Percentiles rank a stretch among this genome's conserved stretches.
Conservation (phyloP, 2,329 filamentous ascomycete genomes). For the Davidsoniella virescens region DNA sequence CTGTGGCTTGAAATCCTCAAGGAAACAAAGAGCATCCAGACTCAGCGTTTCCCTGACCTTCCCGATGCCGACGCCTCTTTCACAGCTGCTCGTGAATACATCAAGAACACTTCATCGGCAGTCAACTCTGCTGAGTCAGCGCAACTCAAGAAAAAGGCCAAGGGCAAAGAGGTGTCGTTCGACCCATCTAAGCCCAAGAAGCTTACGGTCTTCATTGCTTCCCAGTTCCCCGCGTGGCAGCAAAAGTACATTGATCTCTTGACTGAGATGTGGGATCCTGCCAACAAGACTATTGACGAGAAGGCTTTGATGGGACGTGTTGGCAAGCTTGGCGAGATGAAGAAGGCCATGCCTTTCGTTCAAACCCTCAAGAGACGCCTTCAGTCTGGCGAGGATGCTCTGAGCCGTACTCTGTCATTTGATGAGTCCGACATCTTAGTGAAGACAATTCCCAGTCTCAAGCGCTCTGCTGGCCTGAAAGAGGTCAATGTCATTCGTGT, state of each 20-base stretch:
- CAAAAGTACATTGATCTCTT: conserved; percentile 74
- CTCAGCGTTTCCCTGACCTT: conserved; percentile 57
- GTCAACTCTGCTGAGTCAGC: conserved; percentile 74
- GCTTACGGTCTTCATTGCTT: conserved; percentile 69
- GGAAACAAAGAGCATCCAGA: conserved; percentile 61
- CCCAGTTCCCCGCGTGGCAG: conserved; percentile 78
- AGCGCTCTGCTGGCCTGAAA: conserved; percentile 54
- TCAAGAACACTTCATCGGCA: conserved; percentile 56
- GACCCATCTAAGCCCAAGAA: conserved; percentile 88
- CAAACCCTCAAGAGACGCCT: conserved; percentile 75
- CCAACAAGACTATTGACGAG: conserved; percentile 51
- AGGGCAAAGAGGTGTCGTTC: conserved; percentile 73
- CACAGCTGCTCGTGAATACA: conserved; percentile 67
- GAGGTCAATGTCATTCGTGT: conserved; percentile 58
- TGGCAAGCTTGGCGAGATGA: conserved; percentile 74
- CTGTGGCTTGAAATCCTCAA: conserved; percentile 85
- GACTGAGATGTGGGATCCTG: conserved; percentile 49
- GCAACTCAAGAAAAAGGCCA: conserved; percentile 76
- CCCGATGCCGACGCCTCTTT: conserved; percentile 49
- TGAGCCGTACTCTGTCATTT: conserved; percentile 74
- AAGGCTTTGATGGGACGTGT: conserved; percentile 67
- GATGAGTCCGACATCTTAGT: conserved; percentile 62
- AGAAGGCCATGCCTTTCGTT: conserved; percentile 96
- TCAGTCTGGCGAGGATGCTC: conserved; percentile 55
- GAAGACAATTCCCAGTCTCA: conserved; percentile 66